Evolutionary conservation across 768 basidiomycete species (phyloP), one percentile per base, ranked within the genome.

Genomic region (Panellus pusillus): DNA sequence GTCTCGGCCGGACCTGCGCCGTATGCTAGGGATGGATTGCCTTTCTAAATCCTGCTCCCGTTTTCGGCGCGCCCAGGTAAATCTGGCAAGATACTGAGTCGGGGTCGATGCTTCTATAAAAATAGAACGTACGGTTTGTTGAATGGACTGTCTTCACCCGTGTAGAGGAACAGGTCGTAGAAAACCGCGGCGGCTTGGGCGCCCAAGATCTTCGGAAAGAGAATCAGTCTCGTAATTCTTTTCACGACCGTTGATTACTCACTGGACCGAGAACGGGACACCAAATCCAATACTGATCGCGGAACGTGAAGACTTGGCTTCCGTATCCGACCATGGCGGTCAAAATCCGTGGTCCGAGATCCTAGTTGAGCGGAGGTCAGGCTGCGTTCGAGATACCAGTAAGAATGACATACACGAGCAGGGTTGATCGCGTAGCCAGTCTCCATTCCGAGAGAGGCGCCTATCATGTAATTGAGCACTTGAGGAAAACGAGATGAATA

Each of bases 221-320:
- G 6, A 24, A 24, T 24, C 6, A 24, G 24, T 24, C 24, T 24
- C 6, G 24, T 6, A 6, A 24, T 6, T 24, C 24, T 24, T 24
- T 24, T 24, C 24, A 24, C 24, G 24, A 24, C 24, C 24, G 24
- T 24, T 24, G 24, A 24, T 24, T 24, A 35, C 72, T 44, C 59
- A 81, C 72, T 8, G 80, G 77, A 9, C 68, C 79, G 18, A 79
- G 53, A 14, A 79, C 51, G 6, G 78, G 74, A 56, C 74, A 74
- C 81, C 81, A 83, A 29, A 83, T 50, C 82, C 80, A 83, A 60
- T 82, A 83, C 55, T 83, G 80, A 52, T 63, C 56, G 7, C 69
- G 56, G 62, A 62, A 68, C 32, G 54, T 61, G 67, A 65, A 71
- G 27, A 66, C 74, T 29, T 66, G 68, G 59, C 11, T 2, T 15